Conservation (phyloP, 495 filamentous ascomycete species). For the Thozetella sp. region DNA sequence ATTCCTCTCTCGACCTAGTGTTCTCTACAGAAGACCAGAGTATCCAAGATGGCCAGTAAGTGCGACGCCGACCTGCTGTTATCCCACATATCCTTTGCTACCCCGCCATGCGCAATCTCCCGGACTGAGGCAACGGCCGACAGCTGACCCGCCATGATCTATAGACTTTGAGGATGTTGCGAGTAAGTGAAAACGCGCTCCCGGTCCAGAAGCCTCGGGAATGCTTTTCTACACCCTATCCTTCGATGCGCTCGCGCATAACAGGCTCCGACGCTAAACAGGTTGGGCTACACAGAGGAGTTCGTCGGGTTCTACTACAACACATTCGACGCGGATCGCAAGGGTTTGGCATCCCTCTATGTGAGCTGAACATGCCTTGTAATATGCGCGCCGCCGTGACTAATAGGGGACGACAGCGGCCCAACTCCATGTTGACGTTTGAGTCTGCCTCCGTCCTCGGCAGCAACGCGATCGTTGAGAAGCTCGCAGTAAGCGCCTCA, state of each 20-base stretch:
- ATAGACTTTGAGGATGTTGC: slow-evolving; percentile 21
- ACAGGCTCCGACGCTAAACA: neutral
- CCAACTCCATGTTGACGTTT: slow-evolving; percentile 91
- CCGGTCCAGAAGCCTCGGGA: neutral
- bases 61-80: neutral
- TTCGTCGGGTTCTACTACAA: slow-evolving; percentile 91
- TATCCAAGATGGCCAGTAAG: slow-evolving; percentile 2
- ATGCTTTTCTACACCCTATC: neutral
- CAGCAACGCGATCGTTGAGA: slow-evolving; percentile 64
- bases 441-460: slow-evolving; percentile 67
- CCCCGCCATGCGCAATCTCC: neutral
- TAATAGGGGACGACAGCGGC: slow-evolving; percentile 55
- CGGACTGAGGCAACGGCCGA: neutral
- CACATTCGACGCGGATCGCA: slow-evolving; percentile 73
- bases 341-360: slow-evolving; percentile 69
- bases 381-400: slow-evolving; percentile 1
- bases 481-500: slow-evolving; percentile 65
- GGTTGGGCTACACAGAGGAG: slow-evolving; percentile 55
- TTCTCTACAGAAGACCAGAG: neutral
- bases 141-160: slow-evolving; percentile 5
- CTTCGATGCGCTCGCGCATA: neutral
- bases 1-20: neutral
- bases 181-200: slow-evolving; percentile 18
- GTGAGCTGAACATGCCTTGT: slow-evolving; percentile 50
- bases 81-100: neutral